Evolutionary conservation across 163 green algal genomes (phyloP).

Genomic region (Volvox carteri): DNA sequence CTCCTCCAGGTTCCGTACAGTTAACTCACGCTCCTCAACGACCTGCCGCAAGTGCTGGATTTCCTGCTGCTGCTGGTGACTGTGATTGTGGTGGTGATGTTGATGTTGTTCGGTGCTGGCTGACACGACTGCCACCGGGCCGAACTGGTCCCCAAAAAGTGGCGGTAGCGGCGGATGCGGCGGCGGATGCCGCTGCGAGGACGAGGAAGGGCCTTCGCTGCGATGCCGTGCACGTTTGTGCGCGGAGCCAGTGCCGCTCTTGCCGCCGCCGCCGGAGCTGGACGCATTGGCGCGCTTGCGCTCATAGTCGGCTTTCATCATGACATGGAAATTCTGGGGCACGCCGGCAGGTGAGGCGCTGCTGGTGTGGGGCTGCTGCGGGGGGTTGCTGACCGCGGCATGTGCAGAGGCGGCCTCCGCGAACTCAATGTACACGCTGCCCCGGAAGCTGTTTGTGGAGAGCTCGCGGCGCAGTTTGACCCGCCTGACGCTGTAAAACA

Average conservation of each 20-base stretch:
- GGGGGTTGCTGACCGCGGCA: slow-evolving; percentile 25
- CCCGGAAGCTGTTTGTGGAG: slow-evolving; percentile 43
- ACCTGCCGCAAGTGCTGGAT: slow-evolving; percentile 26
- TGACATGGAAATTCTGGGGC: background rate
- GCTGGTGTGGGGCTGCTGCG: slow-evolving; percentile 12
- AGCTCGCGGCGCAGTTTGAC: slow-evolving; percentile 36
- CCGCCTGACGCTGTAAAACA: slow-evolving; percentile 3
- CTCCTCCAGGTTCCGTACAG: slow-evolving; percentile 14
- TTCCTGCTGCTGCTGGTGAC: slow-evolving; percentile 27
- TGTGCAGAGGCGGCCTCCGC: background rate
- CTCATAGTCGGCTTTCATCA: slow-evolving; percentile 40
- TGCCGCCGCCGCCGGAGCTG: background rate
- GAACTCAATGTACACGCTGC: slow-evolving; percentile 45
- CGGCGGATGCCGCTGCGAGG: background rate
- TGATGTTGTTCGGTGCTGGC: background rate
- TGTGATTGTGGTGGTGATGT: background rate
- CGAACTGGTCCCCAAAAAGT: background rate
- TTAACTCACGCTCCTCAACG: slow-evolving; percentile 19
- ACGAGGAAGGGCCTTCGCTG: background rate
- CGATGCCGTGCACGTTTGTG: slow-evolving; percentile 11
- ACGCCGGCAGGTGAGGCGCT: background rate
- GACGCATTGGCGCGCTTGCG: slow-evolving; percentile 16
- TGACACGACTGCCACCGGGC: background rate
- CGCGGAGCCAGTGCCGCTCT: background rate
- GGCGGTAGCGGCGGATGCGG: background rate